These are phyloP conservation scores for Chaetomium globosum DNA, from an alignment of 2,329 filamentous ascomycete genomes.

Conservation along the genomic window DNA sequence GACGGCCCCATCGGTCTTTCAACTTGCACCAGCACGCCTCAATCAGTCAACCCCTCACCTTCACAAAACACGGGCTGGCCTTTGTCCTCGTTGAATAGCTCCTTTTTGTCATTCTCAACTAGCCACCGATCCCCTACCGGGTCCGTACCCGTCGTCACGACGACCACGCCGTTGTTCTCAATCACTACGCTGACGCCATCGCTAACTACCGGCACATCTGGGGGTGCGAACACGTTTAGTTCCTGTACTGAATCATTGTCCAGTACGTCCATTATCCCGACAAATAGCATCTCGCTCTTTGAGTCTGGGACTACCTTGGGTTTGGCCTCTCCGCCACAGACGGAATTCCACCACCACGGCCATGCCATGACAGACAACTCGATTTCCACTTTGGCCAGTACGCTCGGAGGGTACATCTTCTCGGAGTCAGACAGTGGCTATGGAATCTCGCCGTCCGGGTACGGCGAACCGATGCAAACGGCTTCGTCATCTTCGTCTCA, in stretches of 20 bases:
- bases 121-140: neutral
- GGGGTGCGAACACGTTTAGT: neutral
- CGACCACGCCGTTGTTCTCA: conserved; percentile 15
- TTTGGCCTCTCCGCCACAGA: conserved; percentile 24
- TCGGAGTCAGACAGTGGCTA: conserved; percentile 19
- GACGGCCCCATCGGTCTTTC: neutral
- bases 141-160: neutral
- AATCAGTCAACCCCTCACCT: conserved; percentile 4
- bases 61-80: conserved; percentile 31
- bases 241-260: conserved; percentile 19
- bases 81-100: conserved; percentile 22
- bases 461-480: conserved; percentile 17
- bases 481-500: neutral
- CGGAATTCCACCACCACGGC: conserved; percentile 25
- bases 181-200: conserved; percentile 22
- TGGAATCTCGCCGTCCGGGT: conserved; percentile 19
- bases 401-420: conserved; percentile 27
- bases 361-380: conserved; percentile 12
- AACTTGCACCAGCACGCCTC: conserved; percentile 1
- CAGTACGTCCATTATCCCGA: neutral
- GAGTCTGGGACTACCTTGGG: neutral
- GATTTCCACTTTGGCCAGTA: neutral
- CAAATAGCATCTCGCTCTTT: neutral
- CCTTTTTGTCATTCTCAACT: conserved; percentile 27
- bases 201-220: neutral